Evolutionary conservation across 257 asterid species (phyloP).

Genomic region (Scutellaria baicalensis): DNA sequence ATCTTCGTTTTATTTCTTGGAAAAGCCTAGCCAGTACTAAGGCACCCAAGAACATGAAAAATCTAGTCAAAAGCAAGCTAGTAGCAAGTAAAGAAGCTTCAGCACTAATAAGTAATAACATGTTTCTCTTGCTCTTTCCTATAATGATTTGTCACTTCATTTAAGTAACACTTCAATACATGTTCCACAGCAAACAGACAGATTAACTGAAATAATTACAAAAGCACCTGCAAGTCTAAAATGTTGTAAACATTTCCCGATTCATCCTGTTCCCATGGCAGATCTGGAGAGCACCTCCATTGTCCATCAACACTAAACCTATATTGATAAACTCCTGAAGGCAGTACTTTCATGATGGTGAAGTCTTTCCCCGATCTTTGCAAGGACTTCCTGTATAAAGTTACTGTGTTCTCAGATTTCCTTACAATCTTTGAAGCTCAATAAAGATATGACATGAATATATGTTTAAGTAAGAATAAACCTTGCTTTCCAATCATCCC

Average conservation of each 20-base stretch:
- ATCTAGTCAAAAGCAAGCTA: too few species aligned
- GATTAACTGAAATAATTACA: neutral
- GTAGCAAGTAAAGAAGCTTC: too few species aligned
- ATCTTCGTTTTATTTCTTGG: too few species aligned
- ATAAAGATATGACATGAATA: neutral
- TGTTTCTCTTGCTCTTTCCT: too few species aligned
- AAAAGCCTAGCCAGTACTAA: too few species aligned
- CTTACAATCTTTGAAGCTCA: conserved; percentile 10
- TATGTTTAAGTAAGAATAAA: conserved; percentile 4
- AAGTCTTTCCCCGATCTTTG: conserved; percentile 97
- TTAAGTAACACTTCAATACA: too few species aligned
- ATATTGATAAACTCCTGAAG: conserved; percentile 88
- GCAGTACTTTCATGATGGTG: conserved; percentile 92
- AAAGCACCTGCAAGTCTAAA: conserved; percentile 84
- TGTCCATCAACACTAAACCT: conserved; percentile 93
- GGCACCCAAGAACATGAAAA: too few species aligned
- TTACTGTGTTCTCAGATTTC: too few species aligned
- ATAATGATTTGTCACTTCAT: too few species aligned
- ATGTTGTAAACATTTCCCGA: conserved; percentile 77
- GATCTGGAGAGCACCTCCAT: conserved; percentile 77
- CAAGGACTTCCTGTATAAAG: conserved; percentile 75
- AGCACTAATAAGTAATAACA: too few species aligned
- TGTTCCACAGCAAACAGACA: neutral
- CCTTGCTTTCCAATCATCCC: conserved; percentile 98
- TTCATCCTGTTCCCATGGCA: conserved; percentile 75